Evolutionary conservation across 1,284 basidiomycete species (phyloP).

Genomic region (Leccinum pachyderme): DNA sequence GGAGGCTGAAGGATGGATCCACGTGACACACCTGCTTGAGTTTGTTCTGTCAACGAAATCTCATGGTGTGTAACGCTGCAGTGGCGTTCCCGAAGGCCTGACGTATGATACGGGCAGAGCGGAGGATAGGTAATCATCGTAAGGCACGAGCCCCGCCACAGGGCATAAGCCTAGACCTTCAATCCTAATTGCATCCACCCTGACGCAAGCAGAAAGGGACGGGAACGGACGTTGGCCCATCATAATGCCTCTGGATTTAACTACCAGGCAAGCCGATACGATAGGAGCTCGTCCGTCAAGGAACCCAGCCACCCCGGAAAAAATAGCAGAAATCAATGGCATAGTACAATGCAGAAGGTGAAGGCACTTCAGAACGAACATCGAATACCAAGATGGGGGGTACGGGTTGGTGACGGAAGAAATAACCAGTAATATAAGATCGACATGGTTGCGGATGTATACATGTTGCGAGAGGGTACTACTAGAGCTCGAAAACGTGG

Average conservation of each 20-base stretch:
- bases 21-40: not conserved
- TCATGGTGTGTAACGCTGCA: not conserved
- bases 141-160: too few species aligned
- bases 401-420: not conserved
- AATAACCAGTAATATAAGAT: not conserved
- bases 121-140: not conserved
- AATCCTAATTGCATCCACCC: not conserved
- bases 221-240: not conserved
- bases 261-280: not conserved
- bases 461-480: not conserved
- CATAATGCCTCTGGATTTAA: not conserved
- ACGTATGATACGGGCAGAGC: not conserved
- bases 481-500: not conserved
- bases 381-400: not conserved
- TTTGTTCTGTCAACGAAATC: not conserved
- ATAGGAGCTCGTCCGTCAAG: not conserved
- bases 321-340: not conserved
- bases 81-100: too few species aligned
- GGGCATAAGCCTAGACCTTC: too few species aligned
- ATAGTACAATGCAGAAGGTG: not conserved
- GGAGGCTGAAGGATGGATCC: not conserved
- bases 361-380: not conserved
- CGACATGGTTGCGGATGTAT: not conserved
- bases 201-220: not conserved
- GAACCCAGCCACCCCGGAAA: not conserved